Percentiles rank a stretch among this genome's conserved stretches.
phyloP scores from a whole-genome alignment of 2,329 filamentous ascomycete genomes.

The Davidsoniella virescens region DNA sequence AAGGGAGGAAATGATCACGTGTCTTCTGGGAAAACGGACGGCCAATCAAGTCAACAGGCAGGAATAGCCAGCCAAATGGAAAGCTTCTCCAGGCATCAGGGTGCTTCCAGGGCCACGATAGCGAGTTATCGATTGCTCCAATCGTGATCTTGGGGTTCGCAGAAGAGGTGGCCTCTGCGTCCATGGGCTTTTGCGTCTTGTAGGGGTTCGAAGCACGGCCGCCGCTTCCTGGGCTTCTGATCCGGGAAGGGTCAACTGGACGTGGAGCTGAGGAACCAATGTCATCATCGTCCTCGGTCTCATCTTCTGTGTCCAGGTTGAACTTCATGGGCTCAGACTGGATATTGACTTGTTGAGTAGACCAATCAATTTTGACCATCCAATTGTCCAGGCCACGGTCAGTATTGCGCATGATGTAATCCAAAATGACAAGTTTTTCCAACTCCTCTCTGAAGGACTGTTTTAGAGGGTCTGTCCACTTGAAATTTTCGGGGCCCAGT shows the following conservation, averaged over 20 bases:
- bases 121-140: slow-evolving; percentile 91
- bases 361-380: slow-evolving; percentile 96
- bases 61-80: slow-evolving; percentile 95
- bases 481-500: slow-evolving; percentile 41
- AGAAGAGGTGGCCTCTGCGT: slow-evolving; percentile 35
- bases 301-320: slow-evolving; percentile 37
- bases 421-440: slow-evolving; percentile 90
- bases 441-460: slow-evolving; percentile 88
- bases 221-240: slow-evolving; percentile 24
- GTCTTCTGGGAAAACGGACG: slow-evolving; percentile 92
- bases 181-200: slow-evolving; percentile 69
- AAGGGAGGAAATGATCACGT: slow-evolving; percentile 83
- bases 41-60: slow-evolving; percentile 90
- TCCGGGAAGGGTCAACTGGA: slow-evolving; percentile 30
- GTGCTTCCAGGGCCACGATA: slow-evolving; percentile 99
- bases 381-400: slow-evolving; percentile 94
- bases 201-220: slow-evolving; percentile 47
- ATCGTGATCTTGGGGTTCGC: slow-evolving; percentile 49
- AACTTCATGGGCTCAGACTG: slow-evolving; percentile 62
- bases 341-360: slow-evolving; percentile 67
- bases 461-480: slow-evolving; percentile 79
- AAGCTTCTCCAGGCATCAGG: slow-evolving; percentile 85
- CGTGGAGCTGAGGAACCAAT: slow-evolving; percentile 33
- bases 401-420: slow-evolving; percentile 99
- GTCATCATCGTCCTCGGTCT: slow-evolving; percentile 27